These are phyloP conservation scores for Sarcomyxa edulis DNA, from an alignment of 768 basidiomycete genomes.

Conservation along the genomic window DNA sequence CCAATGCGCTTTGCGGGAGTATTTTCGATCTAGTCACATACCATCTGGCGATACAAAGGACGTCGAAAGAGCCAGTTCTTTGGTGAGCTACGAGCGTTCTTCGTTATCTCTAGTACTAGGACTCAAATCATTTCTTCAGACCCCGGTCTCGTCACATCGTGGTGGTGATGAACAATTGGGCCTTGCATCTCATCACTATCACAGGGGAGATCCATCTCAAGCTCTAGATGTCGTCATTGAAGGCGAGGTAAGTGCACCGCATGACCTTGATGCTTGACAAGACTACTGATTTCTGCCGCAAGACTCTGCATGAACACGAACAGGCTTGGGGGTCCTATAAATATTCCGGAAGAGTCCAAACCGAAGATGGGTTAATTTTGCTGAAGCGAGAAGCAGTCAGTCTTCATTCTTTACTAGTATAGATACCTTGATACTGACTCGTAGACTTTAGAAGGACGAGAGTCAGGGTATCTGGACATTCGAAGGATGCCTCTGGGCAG, in stretches of 20 bases:
- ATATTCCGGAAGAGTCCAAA: constrained; percentile 52
- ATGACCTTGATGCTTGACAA: constrained; percentile 9
- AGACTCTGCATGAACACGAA: constrained; percentile 53
- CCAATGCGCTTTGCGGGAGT: constrained; percentile 43
- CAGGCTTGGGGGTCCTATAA: constrained; percentile 63
- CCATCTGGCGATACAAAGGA: constrained; percentile 12
- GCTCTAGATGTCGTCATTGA: constrained; percentile 28
- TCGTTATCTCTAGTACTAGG: constrained; percentile 12
- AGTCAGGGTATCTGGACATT: constrained; percentile 52
- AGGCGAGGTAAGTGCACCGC: constrained; percentile 35
- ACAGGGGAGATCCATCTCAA: constrained; percentile 10
- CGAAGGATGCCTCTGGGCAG: constrained; percentile 47
- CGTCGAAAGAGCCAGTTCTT: constrained; percentile 8
- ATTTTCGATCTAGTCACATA: constrained; percentile 35
- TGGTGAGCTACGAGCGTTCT: too few relatives aligned
- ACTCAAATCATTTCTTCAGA: constrained; percentile 11
- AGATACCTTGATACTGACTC: constrained; percentile 5
- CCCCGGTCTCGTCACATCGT: neutral
- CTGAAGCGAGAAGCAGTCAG: constrained; percentile 60
- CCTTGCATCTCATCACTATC: neutral
- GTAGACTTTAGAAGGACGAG: constrained; percentile 18
- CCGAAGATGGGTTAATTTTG: constrained; percentile 49
- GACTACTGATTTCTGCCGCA: constrained; percentile 3
- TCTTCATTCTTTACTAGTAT: constrained; percentile 9
- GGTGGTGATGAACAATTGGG: neutral